Conservation (phyloP, 2,329 filamentous ascomycete genomes). For the Aspergillus clavatus region DNA sequence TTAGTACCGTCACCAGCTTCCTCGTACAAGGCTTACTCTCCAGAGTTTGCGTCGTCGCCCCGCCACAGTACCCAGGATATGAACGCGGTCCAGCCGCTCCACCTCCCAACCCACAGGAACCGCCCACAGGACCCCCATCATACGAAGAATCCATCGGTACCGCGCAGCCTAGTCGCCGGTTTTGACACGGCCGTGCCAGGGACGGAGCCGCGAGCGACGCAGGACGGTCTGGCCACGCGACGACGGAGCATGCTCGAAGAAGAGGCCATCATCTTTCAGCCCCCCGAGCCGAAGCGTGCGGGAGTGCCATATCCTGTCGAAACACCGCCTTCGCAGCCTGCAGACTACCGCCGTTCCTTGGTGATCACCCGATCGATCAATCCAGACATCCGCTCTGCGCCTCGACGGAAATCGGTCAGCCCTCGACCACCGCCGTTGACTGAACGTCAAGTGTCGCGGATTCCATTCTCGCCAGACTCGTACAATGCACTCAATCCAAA, state of each 20-base stretch:
- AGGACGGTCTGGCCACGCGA: slow-evolving; percentile 24
- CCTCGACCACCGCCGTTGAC: slow-evolving; percentile 46
- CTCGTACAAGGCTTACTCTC: slow-evolving; percentile 26
- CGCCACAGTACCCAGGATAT: slow-evolving; percentile 18
- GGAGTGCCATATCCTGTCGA: slow-evolving; percentile 27
- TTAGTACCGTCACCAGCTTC: slow-evolving; percentile 20
- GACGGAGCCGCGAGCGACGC: slow-evolving; percentile 23
- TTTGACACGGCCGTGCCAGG: slow-evolving; percentile 32
- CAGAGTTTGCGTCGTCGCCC: slow-evolving; percentile 22
- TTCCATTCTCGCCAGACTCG: slow-evolving; percentile 58
- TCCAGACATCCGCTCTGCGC: slow-evolving; percentile 37
- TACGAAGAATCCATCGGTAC: slow-evolving; percentile 29
- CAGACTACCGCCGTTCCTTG: slow-evolving; percentile 23
- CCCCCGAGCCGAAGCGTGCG: slow-evolving; percentile 17
- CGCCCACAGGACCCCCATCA: slow-evolving; percentile 22
- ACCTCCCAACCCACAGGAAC: slow-evolving; percentile 14
- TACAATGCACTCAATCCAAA: slow-evolving; percentile 56
- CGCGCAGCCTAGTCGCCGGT: slow-evolving; percentile 40
- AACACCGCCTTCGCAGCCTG: slow-evolving; percentile 26
- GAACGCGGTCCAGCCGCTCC: slow-evolving; percentile 23
- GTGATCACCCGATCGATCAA: slow-evolving; percentile 23
- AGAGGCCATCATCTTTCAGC: slow-evolving; percentile 21
- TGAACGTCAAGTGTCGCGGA: slow-evolving; percentile 39
- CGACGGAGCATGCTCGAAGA: slow-evolving; percentile 26
- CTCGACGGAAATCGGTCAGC: slow-evolving; percentile 56